Conservation (phyloP, 2,329 filamentous ascomycete genomes). For the Phoma sp. region DNA sequence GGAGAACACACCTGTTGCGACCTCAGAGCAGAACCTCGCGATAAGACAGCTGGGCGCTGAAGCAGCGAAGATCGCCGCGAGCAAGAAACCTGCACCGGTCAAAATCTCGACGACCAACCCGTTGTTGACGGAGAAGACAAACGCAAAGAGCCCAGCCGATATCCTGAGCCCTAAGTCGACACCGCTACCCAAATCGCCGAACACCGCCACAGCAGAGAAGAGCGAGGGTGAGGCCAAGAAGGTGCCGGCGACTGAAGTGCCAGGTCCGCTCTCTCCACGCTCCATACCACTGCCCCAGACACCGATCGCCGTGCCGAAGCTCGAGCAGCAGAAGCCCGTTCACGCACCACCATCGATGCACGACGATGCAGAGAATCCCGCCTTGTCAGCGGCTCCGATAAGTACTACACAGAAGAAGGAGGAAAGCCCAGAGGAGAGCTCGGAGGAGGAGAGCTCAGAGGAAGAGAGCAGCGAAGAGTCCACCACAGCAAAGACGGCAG, state of each 20-base stretch:
- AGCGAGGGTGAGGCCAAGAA: constrained; percentile 5
- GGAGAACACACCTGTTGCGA: constrained; percentile 35
- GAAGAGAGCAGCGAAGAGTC: constrained; percentile 18
- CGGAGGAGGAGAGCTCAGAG: constrained; percentile 15
- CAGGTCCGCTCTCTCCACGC: constrained; percentile 31
- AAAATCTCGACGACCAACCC: constrained; percentile 48
- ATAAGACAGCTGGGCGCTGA: constrained; percentile 48
- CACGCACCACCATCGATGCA: constrained; percentile 34
- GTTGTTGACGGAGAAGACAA: constrained; percentile 44
- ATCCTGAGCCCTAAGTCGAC: constrained; percentile 18
- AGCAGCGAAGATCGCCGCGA: constrained; percentile 46
- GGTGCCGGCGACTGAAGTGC: neutral
- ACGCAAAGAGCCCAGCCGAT: constrained; percentile 38
- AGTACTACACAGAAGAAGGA: constrained; percentile 22
- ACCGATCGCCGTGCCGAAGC: constrained; percentile 22
- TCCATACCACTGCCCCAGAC: constrained; percentile 38
- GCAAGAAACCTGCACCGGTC: constrained; percentile 42
- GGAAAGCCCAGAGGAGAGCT: constrained; percentile 16
- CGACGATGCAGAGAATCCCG: constrained; percentile 35
- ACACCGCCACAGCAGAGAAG: constrained; percentile 4
- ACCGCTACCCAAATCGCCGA: constrained; percentile 20
- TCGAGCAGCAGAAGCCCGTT: constrained; percentile 30
- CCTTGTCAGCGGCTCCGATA: constrained; percentile 30
- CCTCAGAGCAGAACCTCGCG: constrained; percentile 44
- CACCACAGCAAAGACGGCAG: constrained; percentile 22